A percentile compares a stretch with the other conserved stretches of the same genome.
phyloP scores from a whole-genome alignment of 75 land plant genomes.

The Pinus tabuliformis region DNA sequence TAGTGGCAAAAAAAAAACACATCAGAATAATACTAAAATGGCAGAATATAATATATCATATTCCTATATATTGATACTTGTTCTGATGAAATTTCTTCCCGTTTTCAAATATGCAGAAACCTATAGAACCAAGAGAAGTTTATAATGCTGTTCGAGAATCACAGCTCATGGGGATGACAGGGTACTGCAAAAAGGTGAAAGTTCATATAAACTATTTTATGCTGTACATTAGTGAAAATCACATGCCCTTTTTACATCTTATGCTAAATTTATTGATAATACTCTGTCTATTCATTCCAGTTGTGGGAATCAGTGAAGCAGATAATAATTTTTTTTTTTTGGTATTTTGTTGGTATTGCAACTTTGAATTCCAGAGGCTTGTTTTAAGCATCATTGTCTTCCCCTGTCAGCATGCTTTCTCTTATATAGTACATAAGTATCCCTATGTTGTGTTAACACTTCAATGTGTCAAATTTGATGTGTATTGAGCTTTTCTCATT shows the following conservation, averaged over 20 bases:
- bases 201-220: background rate
- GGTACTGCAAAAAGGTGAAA: conserved; percentile 29
- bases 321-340: background rate
- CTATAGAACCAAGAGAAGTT: conserved; percentile 31
- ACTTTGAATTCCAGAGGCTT: background rate
- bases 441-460: background rate
- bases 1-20: background rate
- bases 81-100: background rate
- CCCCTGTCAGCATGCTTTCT: background rate
- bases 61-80: background rate
- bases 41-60: background rate
- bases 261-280: background rate
- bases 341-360: background rate
- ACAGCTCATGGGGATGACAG: conserved; percentile 44
- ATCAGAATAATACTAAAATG: background rate
- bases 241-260: background rate
- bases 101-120: conserved; percentile 19
- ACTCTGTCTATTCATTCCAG: background rate
- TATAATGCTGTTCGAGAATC: conserved; percentile 43
- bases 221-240: background rate
- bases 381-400: background rate
- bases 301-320: background rate
- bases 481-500: background rate
- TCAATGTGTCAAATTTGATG: background rate
- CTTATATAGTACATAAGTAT: background rate